Percentiles rank a stretch among this genome's conserved stretches.
Evolutionary conservation across 2,329 filamentous ascomycete genomes (phyloP).

Genomic region (Beauveria caledonica): DNA sequence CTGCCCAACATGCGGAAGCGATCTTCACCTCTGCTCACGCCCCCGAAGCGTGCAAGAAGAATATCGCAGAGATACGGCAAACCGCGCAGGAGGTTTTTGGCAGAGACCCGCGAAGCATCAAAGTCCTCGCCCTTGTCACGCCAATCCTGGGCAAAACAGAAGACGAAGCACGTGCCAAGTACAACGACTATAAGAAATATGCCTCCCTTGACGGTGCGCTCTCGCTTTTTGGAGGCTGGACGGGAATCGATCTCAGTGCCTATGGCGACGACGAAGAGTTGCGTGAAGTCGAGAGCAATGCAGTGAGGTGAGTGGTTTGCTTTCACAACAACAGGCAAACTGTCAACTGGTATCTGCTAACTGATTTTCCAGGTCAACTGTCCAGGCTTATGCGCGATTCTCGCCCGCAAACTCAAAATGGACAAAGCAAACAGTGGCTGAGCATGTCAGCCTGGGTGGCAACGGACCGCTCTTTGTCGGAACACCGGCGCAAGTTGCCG

Average conservation of each 20-base stretch:
- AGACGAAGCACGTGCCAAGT: conserved; percentile 44
- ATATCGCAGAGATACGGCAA: conserved; percentile 47
- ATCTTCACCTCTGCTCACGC: conserved; percentile 55
- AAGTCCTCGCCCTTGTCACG: conserved; percentile 51
- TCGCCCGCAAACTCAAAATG: conserved; percentile 24
- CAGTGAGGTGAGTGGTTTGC: conserved; percentile 27
- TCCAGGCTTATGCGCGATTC: conserved; percentile 36
- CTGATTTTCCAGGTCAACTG: conserved; percentile 29
- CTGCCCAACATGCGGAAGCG: conserved; percentile 55
- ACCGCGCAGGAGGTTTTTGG: conserved; percentile 39
- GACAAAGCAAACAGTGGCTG: conserved; percentile 27
- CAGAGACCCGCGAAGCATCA: conserved; percentile 46
- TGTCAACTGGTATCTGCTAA: not conserved
- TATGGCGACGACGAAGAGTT: conserved; percentile 58
- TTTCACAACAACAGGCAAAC: not conserved
- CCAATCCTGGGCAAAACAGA: conserved; percentile 52
- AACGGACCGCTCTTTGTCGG: conserved; percentile 23
- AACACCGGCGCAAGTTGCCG: conserved; percentile 22
- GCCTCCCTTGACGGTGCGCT: conserved; percentile 54
- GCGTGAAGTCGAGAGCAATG: conserved; percentile 50
- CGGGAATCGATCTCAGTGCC: conserved; percentile 52
- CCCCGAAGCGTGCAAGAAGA: conserved; percentile 45
- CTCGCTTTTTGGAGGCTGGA: conserved; percentile 59
- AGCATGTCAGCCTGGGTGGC: conserved; percentile 25
- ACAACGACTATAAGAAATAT: conserved; percentile 44